A percentile compares a stretch with the other conserved stretches of the same genome.
Evolutionary conservation across 2,329 filamentous ascomycete genomes (phyloP).

Genomic region (Dactylellina drechsleri): DNA sequence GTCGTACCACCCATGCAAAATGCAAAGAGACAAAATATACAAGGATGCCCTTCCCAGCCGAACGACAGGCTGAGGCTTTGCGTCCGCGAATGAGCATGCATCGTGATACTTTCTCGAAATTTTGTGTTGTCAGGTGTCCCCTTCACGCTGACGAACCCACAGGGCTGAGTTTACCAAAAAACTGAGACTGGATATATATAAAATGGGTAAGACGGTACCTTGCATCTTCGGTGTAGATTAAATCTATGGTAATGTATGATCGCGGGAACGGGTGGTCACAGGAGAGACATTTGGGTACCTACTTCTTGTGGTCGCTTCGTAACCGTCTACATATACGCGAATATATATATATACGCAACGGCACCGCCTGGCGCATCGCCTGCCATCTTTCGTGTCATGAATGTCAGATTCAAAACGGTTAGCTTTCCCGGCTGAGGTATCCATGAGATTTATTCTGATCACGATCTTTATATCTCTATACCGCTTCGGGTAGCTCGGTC

Average conservation of each 20-base stretch:
- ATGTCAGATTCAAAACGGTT: not conserved
- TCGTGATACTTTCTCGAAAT: not conserved
- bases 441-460: not conserved
- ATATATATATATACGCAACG: not conserved
- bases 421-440: not conserved
- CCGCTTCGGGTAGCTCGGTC: no score
- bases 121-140: slow-evolving; percentile 41
- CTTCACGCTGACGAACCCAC: slow-evolving; percentile 33
- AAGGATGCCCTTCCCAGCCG: not conserved
- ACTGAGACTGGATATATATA: slow-evolving; percentile 9
- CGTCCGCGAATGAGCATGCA: not conserved
- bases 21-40: no score
- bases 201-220: not conserved
- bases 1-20: slow-evolving; percentile 3
- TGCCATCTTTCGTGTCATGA: not conserved
- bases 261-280: slow-evolving; percentile 2
- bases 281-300: not conserved
- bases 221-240: not conserved
- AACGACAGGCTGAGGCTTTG: not conserved
- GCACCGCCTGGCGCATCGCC: not conserved
- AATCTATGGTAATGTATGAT: no score
- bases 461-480: no score
- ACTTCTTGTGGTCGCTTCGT: not conserved
- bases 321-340: not conserved
- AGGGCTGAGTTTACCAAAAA: slow-evolving; percentile 24